These are phyloP conservation scores for Aspergillus melleus DNA, from an alignment of 2,329 filamentous ascomycete species.

Conservation along the genomic window DNA sequence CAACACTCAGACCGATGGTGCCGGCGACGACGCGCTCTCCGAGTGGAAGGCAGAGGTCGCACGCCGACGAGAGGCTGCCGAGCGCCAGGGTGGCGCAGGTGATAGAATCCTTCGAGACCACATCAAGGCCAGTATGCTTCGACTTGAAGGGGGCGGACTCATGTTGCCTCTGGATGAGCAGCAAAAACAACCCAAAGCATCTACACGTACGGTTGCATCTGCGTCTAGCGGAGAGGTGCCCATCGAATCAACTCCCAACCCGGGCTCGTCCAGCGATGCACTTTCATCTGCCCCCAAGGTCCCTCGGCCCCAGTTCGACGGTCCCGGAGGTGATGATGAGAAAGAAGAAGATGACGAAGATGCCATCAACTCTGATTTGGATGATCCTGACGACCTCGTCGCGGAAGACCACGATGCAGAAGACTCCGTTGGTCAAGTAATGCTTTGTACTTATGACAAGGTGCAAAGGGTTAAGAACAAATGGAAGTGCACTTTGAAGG, in stretches of 20 bases:
- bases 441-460: conserved; percentile 99
- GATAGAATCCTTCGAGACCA: conserved; percentile 45
- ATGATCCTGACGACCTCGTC: conserved; percentile 84
- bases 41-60: conserved; percentile 52
- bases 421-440: conserved; percentile 80
- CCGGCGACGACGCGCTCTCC: conserved; percentile 60
- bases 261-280: neutral
- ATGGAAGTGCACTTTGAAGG: conserved; percentile 98
- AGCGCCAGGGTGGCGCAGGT: conserved; percentile 34
- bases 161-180: conserved; percentile 45
- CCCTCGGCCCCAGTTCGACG: conserved; percentile 57
- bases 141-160: conserved; percentile 48
- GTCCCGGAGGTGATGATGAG: conserved; percentile 49
- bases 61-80: conserved; percentile 42
- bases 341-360: conserved; percentile 76
- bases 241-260: neutral
- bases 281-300: conserved; percentile 13
- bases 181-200: conserved; percentile 33
- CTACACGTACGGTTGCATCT: conserved; percentile 36
- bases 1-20: conserved; percentile 73
- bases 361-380: conserved; percentile 96
- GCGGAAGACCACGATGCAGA: conserved; percentile 86
- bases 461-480: conserved; percentile 99
- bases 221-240: conserved; percentile 1
- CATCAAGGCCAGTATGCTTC: conserved; percentile 41